Base-by-base conservation (phyloP, 805 yeast genomes). In the Maudiozyma serrabonitensis region DNA sequence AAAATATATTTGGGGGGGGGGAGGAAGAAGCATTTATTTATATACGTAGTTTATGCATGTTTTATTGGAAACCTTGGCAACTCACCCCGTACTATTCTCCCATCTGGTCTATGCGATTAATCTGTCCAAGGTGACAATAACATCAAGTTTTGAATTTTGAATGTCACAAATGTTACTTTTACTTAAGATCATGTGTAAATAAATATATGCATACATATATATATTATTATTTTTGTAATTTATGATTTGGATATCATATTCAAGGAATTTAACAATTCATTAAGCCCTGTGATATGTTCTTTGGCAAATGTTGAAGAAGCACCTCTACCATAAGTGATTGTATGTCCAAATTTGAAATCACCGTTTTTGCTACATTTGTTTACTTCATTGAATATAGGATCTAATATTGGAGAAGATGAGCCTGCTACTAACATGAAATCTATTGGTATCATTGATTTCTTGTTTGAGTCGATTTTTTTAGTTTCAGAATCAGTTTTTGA, bases 211-310 rank as follows among this genome's bases (percentile, higher is more conserved):
- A 21, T 21, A 21, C 4, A 28, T 28, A 28, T 28, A 28, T 28
- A 28, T 13, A 8, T 35, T 35, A 6, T 35, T 35, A 2, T 34
- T 34, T 5, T 34, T n/a, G 2, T 35, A 15, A 9, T 16, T 35
- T 35, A 35, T 6, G 38, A 15, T 4, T 35, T 35, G 7, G 21
- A n/a, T 23, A 39, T n/a, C 16, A 6, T 18, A 15, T 47, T 40
- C 8, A 84, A 66, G 32, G 84, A 68, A 18, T 74, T 71, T 58
- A 84, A 73, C 41, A 86, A 68, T 55, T 83, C 87, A 58, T 84
- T 85, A 50, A 81, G 74, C 53, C 93, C 93, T 50, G 75, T 74
- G 28, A 83, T 78, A 39, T 79, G 80, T 48, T 76, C 82, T 25
- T 70, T 75, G 1, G 93, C 91, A 43, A 75, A 74, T 0, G 83